Conservation (phyloP, 176 grass and related monocot species). For the maize (Zea mays) region DNA sequence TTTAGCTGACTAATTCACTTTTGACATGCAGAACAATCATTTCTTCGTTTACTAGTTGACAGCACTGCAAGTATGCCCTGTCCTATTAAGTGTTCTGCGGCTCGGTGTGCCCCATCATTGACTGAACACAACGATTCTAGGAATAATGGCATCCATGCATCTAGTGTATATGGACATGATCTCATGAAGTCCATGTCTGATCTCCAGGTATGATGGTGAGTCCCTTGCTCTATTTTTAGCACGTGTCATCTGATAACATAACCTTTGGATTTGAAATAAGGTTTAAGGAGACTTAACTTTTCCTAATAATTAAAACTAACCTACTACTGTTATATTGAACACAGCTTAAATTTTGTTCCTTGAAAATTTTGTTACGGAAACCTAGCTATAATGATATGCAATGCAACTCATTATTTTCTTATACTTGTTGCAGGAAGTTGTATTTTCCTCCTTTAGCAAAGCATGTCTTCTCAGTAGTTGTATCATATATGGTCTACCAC, state of each 20-base stretch:
- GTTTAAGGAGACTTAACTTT: not conserved
- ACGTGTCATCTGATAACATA: not conserved
- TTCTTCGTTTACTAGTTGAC: conserved; percentile 20
- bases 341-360: not conserved
- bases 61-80: conserved; percentile 23
- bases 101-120: conserved; percentile 24
- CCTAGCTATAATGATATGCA: conserved; percentile 27
- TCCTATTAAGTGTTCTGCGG: not conserved
- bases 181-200: conserved; percentile 50
- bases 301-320: not conserved
- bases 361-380: not conserved
- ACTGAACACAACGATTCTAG: conserved; percentile 9
- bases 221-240: conserved; percentile 44
- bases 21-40: conserved; percentile 30
- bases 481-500: conserved; percentile 49
- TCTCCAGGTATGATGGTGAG: conserved; percentile 99
- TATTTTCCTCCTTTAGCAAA: conserved; percentile 46
- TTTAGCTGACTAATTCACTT: not conserved
- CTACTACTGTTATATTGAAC: not conserved
- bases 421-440: conserved; percentile 46
- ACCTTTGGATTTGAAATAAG: conserved; percentile 4
- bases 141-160: conserved; percentile 13
- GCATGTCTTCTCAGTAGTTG: conserved; percentile 44
- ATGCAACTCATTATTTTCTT: conserved; percentile 14
- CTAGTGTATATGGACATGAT: conserved; percentile 35